Base-by-base conservation (phyloP, 345 rosid genomes). In the Balakata baccata region DNA sequence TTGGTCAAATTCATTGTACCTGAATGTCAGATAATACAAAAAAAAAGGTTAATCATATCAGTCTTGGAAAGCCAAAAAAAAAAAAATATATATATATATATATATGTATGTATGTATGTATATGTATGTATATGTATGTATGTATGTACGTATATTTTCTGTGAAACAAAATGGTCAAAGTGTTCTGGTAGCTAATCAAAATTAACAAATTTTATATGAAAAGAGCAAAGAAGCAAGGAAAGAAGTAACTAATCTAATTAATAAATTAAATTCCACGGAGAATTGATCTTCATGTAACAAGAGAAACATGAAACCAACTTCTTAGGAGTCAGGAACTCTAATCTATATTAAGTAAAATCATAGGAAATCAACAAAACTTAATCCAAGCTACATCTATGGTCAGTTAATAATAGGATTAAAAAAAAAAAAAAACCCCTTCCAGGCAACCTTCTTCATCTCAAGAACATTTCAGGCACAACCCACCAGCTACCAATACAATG, bases 1-100 rank as follows among this genome's bases (percentile, higher is more conserved):
- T 81, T 92, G 98, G 45, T 92, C 98, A 61, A 81, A 83, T 72
- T 95, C 96, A 70, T 89, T 92, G 77, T 92, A 95, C 90, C 98
- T 95, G 79, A 56, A 75, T 25, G 16, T 64, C 45, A 16, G 49
- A 20, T 7, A 23, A 37, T 11, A 49, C 5, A 23, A 38, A 23
- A 3, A 8, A 22, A 58, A 29, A 18, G 54, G 8, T 18, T 25
- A 49, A 47, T 23, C 41, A 25, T 16, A 49, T 25, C 34, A 13
- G 17, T 12, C 34, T 59, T 23, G 6, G 37, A 23, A 25, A 59
- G 39, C 14, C 23, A 17, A 22, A 23, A 13, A 12, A 12, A 4
- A 4, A 49, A 3, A 46, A 1, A 20, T 43, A 8, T 4, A 10
- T 43, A 43, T n/a, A n/a, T n/a, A n/a, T n/a, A n/a, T n/a, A n/a